Evolutionary conservation across 1,139 yeast species (phyloP).

Genomic region (Candida albicans): DNA sequence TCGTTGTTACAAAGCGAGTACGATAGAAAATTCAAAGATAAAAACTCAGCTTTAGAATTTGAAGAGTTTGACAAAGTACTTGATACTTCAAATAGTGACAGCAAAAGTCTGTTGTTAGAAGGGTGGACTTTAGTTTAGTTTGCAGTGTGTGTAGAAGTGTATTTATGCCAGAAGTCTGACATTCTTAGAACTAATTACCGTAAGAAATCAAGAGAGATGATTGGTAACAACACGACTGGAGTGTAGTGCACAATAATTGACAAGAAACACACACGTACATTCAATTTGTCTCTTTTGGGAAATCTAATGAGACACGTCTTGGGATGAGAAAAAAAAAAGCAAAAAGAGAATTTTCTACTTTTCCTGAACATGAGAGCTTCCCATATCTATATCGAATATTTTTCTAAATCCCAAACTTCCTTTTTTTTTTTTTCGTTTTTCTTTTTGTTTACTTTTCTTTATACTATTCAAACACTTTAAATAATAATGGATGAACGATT

Average conservation of each 20-base stretch:
- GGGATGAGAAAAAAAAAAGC: background rate
- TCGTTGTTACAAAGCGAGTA: slow-evolving; percentile 75
- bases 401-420: too few species aligned
- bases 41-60: slow-evolving; percentile 81
- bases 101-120: slow-evolving; percentile 16
- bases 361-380: background rate
- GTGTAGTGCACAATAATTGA: too few species aligned
- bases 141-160: background rate
- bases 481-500: slow-evolving; percentile 1
- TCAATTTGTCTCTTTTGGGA: slow-evolving; percentile 29
- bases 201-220: too few species aligned
- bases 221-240: too few species aligned
- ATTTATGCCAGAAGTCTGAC: background rate
- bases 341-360: background rate
- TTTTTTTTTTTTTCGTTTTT: slow-evolving; percentile 3
- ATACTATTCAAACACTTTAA: background rate
- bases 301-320: slow-evolving; percentile 35
- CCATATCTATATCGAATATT: background rate
- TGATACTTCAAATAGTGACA: slow-evolving; percentile 12
- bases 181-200: too few species aligned
- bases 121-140: slow-evolving; percentile 27
- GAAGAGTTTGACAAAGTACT: slow-evolving; percentile 55
- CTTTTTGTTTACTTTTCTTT: background rate
- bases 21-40: slow-evolving; percentile 63
- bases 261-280: background rate